Evolutionary conservation across 75 land plant genomes (phyloP).

Genomic region (Cunninghamia lanceolata): DNA sequence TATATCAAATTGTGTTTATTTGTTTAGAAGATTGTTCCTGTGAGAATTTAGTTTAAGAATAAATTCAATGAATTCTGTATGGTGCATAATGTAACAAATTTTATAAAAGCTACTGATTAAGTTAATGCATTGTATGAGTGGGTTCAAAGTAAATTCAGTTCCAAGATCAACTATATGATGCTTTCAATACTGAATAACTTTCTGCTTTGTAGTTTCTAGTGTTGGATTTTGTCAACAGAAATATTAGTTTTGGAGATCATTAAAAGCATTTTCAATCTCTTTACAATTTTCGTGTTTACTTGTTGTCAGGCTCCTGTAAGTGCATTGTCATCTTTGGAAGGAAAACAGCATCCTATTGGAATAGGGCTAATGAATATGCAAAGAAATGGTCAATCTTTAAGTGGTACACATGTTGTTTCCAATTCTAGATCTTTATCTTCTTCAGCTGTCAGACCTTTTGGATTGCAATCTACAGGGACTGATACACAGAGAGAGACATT

Average conservation of each 20-base stretch:
- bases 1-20: neutral
- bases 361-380: neutral
- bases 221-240: neutral
- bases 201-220: neutral
- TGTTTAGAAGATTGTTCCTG: neutral
- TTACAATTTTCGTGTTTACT: neutral
- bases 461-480: constrained; percentile 14
- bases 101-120: neutral
- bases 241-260: neutral
- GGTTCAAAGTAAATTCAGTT: neutral
- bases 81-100: neutral
- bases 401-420: neutral
- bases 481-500: constrained; percentile 17
- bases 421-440: neutral
- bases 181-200: neutral
- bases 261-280: neutral
- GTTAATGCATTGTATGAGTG: neutral
- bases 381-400: neutral
- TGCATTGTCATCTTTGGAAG: constrained; percentile 12
- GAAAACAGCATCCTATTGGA: neutral
- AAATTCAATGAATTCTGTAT: neutral
- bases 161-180: neutral
- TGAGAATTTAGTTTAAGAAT: neutral
- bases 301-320: constrained; percentile 5
- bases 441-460: constrained; percentile 18